phyloP scores from a whole-genome alignment of 345 rosid genomes.

The Hibiscus mutabilis region DNA sequence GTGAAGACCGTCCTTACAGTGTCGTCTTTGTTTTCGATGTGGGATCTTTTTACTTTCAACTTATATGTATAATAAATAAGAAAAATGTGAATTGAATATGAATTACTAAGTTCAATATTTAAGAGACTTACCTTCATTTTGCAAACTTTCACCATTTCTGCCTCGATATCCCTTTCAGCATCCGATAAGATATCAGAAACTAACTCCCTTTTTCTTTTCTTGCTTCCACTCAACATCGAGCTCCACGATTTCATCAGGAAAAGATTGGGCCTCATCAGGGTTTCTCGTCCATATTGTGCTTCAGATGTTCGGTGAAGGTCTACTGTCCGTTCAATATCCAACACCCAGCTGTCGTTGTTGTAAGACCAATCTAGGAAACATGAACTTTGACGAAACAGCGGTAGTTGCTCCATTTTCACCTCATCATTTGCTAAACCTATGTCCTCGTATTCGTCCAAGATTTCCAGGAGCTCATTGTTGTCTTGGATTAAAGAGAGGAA shows the following conservation, averaged over 20 bases:
- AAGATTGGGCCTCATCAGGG: background rate
- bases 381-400: no score
- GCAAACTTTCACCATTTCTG: background rate
- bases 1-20: background rate
- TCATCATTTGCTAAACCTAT: no score
- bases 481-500: no score
- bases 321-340: background rate
- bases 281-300: background rate
- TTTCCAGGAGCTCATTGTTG: no score
- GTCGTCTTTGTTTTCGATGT: background rate
- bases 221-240: background rate
- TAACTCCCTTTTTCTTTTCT: background rate
- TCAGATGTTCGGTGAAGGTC: background rate
- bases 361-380: background rate
- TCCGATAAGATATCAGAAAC: background rate
- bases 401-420: no score
- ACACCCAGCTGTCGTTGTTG: no score
- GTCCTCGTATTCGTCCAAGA: no score
- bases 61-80: background rate
- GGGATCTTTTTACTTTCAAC: background rate
- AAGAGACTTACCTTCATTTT: background rate
- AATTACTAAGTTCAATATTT: background rate
- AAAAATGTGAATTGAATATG: background rate
- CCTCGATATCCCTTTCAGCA: background rate
- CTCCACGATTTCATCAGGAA: background rate